Conservation (phyloP, 768 basidiomycete genomes). For the Ramaria rubella region DNA sequence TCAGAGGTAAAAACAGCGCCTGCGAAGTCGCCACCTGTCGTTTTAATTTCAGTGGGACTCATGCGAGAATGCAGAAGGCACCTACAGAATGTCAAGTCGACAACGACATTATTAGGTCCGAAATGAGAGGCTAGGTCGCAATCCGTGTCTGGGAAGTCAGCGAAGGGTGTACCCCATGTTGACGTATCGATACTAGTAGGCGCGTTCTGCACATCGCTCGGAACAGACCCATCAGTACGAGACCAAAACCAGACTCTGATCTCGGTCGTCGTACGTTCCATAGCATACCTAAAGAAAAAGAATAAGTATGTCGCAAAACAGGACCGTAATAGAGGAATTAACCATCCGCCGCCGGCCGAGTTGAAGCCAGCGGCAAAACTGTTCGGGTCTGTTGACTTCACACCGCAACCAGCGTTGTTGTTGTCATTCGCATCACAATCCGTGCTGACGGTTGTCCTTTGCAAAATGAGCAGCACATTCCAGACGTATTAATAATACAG, state of each 20-base stretch:
- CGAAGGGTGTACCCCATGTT: constrained; percentile 54
- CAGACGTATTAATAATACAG: too few relatives aligned
- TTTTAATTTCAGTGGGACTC: too few relatives aligned
- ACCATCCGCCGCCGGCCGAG: constrained; percentile 56
- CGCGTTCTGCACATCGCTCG: constrained; percentile 41
- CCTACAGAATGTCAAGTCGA: background rate
- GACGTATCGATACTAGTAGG: constrained; percentile 39
- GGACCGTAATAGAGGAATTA: constrained; percentile 14
- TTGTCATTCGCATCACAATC: constrained; percentile 46
- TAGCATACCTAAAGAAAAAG: constrained; percentile 50
- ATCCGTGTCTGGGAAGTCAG: constrained; percentile 50
- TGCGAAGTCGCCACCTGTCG: background rate
- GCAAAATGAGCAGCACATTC: background rate
- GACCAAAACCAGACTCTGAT: constrained; percentile 75
- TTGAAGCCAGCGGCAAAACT: constrained; percentile 59
- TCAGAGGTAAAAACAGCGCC: background rate
- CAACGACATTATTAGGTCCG: constrained; percentile 47
- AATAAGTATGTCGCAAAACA: background rate
- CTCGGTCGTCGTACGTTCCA: constrained; percentile 49
- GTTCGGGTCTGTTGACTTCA: constrained; percentile 31
- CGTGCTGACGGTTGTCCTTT: constrained; percentile 33
- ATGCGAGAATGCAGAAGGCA: background rate
- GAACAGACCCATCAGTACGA: constrained; percentile 37
- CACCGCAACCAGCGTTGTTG: constrained; percentile 53
- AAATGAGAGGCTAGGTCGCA: constrained; percentile 55